Evolutionary conservation across 805 yeast genomes (phyloP), one percentile per base, ranked within the genome.

Genomic region (Lipomyces anomalus): DNA sequence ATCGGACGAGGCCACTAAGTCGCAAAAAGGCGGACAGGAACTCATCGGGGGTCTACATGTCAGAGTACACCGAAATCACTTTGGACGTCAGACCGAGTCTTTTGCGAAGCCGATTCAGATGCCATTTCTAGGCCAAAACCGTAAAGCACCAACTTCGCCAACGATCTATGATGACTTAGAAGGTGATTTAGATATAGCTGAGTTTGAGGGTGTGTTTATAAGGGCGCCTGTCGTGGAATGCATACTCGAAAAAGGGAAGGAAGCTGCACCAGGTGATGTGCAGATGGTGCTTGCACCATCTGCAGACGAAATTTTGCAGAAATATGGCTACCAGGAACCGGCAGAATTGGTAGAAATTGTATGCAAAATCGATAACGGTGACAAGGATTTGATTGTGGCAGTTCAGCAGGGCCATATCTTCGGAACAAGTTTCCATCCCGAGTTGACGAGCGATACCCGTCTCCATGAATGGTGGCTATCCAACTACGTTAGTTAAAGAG

Each of bases 361-460:
- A 38, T 56, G 56, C 32, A 45, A 46, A 4, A 42, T 60, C 6
- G 50, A 44, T 3, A n/a, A 24, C 13, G 18, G 42, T 13, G 56
- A 50, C 29, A 51, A 48, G 7, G 59, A 50, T 22, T 62, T 75
- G 32, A 72, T 84, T 28, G 90, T 84, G 2, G 92, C 89, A 0
- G 87, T 83, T 4, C 69, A 76, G 56, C 88, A 84, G 60, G 84
- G 82, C 0, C 71, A 71, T 32, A 67, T 76, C 28, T 61, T 84
- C 40, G 90, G 87, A 2, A 84, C 89, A 0, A 79, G 87, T 1
- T 84, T 84, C 62, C 94, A 84, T 61, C 94, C 94, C 0, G 94
- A 84, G 62, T 69, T 84, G 30, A 65, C 80, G 1, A 64, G 61
- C 11, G 86, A 81, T 52, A 56, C 60, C 35, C 64, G 82, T 26